phyloP scores from a whole-genome alignment of 768 basidiomycete species.

The Tephrocybe sp. region DNA sequence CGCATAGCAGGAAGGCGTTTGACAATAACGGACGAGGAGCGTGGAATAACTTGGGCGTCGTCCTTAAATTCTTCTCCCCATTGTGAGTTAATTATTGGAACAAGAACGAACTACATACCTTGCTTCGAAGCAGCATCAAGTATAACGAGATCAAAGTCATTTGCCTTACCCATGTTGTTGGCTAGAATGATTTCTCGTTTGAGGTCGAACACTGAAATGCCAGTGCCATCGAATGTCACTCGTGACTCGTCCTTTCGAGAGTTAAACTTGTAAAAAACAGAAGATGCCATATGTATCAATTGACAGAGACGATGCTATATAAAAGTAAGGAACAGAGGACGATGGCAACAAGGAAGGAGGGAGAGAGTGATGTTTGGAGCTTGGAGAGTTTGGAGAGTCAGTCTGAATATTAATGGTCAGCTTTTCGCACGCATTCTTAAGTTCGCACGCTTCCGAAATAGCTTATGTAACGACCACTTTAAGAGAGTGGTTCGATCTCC shows the following conservation, averaged over 20 bases:
- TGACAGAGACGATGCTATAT: slow-evolving; percentile 29
- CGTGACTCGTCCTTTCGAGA: slow-evolving; percentile 93
- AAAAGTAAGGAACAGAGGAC: slow-evolving; percentile 14
- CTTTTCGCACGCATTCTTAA: slow-evolving; percentile 7
- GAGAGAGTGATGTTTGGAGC: not conserved
- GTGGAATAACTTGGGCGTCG: slow-evolving; percentile 87
- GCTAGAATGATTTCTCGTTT: slow-evolving; percentile 98
- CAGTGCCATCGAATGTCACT: slow-evolving; percentile 97
- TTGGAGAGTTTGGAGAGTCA: too few species aligned
- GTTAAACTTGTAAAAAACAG: slow-evolving; percentile 98
- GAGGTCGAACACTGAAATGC: slow-evolving; percentile 98
- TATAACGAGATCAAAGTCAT: slow-evolving; percentile 92
- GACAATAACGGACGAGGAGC: slow-evolving; percentile 91
- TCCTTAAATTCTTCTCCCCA: slow-evolving; percentile 80
- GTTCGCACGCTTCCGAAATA: not conserved
- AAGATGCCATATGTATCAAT: slow-evolving; percentile 73
- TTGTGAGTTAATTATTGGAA: not conserved
- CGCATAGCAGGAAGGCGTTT: slow-evolving; percentile 83
- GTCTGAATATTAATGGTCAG: not conserved
- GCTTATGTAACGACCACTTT: slow-evolving; percentile 6
- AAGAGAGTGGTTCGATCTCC: slow-evolving; percentile 16
- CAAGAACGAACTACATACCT: slow-evolving; percentile 51
- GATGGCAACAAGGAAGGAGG: not conserved
- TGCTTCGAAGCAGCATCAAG: slow-evolving; percentile 85
- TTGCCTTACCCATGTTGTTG: slow-evolving; percentile 94